A percentile compares a stretch with the other conserved stretches of the same genome.
Conservation (phyloP, 2,329 filamentous ascomycete species). For the Cladosporium sp. region DNA sequence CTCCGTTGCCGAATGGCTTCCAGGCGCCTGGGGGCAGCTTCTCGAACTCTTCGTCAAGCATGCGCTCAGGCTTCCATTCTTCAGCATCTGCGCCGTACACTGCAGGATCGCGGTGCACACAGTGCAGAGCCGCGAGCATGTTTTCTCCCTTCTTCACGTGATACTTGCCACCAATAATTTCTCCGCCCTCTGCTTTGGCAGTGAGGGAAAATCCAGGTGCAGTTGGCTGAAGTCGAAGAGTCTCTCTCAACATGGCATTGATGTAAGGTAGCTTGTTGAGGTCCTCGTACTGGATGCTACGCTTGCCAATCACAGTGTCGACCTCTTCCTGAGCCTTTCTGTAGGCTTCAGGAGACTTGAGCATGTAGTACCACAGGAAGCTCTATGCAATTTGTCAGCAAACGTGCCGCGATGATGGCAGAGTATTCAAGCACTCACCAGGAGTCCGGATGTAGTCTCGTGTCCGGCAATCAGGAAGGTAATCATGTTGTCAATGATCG, state of each 20-base stretch:
- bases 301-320: constrained; percentile 62
- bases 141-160: constrained; percentile 54
- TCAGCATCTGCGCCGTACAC: constrained; percentile 66
- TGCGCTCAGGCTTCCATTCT: constrained; percentile 69
- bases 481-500: constrained; percentile 65
- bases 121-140: constrained; percentile 52
- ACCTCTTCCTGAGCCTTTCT: constrained; percentile 67
- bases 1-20: constrained; percentile 70
- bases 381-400: not conserved
- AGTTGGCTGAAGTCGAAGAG: constrained; percentile 60
- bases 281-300: constrained; percentile 60
- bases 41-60: constrained; percentile 69
- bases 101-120: constrained; percentile 61
- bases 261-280: constrained; percentile 66
- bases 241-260: constrained; percentile 65
- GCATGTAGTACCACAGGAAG: constrained; percentile 64
- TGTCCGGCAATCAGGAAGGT: constrained; percentile 71
- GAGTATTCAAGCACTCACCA: constrained; percentile 43
- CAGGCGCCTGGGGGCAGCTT: constrained; percentile 36
- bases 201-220: constrained; percentile 60
- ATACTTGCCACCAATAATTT: constrained; percentile 63
- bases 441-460: constrained; percentile 68
- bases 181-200: constrained; percentile 50
- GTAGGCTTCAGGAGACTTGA: constrained; percentile 63
- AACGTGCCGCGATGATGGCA: not conserved